Conservation (phyloP, 2,329 filamentous ascomycete species). For the Neospermospora avenae region DNA sequence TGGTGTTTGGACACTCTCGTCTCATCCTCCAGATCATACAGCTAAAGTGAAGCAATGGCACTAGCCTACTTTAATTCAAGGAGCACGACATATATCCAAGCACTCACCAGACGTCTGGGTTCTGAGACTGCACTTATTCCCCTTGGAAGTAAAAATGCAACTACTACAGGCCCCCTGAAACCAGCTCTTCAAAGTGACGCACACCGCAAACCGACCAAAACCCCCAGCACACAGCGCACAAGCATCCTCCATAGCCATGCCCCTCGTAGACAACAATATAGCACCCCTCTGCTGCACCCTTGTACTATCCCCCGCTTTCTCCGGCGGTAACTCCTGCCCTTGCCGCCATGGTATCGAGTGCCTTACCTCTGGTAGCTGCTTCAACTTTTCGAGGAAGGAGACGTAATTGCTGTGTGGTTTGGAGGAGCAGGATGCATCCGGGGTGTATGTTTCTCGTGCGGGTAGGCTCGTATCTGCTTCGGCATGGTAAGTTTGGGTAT, state of each 20-base stretch:
- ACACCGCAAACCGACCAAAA: slow-evolving; percentile 27
- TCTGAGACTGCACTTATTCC: slow-evolving; percentile 29
- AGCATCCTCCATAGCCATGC: slow-evolving; percentile 15
- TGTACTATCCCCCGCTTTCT: slow-evolving; percentile 25
- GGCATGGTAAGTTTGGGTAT: slow-evolving; percentile 2
- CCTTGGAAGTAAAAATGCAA: slow-evolving; percentile 30
- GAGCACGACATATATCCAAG: neutral
- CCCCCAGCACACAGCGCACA: slow-evolving; percentile 27
- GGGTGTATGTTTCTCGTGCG: neutral
- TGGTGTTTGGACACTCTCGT: neutral
- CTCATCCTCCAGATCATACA: neutral
- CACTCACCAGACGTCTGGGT: slow-evolving; percentile 21
- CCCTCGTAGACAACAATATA: slow-evolving; percentile 25
- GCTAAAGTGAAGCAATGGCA: neutral
- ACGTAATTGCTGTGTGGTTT: slow-evolving; percentile 6
- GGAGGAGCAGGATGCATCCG: neutral
- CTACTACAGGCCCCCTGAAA: slow-evolving; percentile 30
- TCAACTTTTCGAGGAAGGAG: slow-evolving; percentile 22
- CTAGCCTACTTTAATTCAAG: neutral
- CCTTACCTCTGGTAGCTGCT: slow-evolving; percentile 22
- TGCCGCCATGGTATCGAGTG: slow-evolving; percentile 27
- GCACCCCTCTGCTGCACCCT: slow-evolving; percentile 28
- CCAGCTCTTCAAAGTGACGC: slow-evolving; percentile 27
- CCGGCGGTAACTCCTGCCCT: slow-evolving; percentile 26
- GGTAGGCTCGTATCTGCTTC: neutral